phyloP scores from a whole-genome alignment of 2,329 filamentous ascomycete genomes.

The Botrytis elliptica region DNA sequence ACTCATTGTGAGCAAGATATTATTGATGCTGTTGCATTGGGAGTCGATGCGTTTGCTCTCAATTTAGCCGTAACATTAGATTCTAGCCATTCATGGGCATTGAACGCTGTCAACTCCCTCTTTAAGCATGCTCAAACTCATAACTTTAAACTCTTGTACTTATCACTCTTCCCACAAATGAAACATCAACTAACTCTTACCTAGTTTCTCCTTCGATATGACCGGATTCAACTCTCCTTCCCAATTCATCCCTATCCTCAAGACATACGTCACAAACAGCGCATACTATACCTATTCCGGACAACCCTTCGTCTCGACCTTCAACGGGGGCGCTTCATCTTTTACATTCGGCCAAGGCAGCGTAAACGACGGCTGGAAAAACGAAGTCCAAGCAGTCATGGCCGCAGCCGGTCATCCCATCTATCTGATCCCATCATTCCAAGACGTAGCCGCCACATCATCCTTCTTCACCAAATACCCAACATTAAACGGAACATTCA shows the following conservation, averaged over 20 bases:
- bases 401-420: slow-evolving; percentile 30
- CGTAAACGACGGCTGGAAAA: slow-evolving; percentile 33
- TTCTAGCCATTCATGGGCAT: slow-evolving; percentile 17
- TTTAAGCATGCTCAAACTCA: slow-evolving; percentile 23
- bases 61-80: slow-evolving; percentile 21
- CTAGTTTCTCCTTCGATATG: slow-evolving; percentile 29
- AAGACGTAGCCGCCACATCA: slow-evolving; percentile 22
- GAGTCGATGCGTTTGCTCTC: slow-evolving; percentile 26
- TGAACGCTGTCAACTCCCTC: slow-evolving; percentile 12
- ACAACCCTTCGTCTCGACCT: slow-evolving; percentile 26
- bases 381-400: slow-evolving; percentile 31
- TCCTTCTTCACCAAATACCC: slow-evolving; percentile 23
- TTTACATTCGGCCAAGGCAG: slow-evolving; percentile 31
- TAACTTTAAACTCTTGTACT: slow-evolving; percentile 26
- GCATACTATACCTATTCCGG: slow-evolving; percentile 26
- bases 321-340: slow-evolving; percentile 26
- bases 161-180: neutral
- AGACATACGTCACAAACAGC: slow-evolving; percentile 19
- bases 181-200: neutral
- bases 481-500: slow-evolving; percentile 24
- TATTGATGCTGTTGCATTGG: slow-evolving; percentile 24
- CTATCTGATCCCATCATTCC: slow-evolving; percentile 25
- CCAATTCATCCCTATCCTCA: slow-evolving; percentile 23
- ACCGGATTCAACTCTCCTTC: slow-evolving; percentile 23
- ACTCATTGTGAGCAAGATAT: slow-evolving; percentile 25